phyloP scores from a whole-genome alignment of 1,139 yeast species.

The Geotrichum australiense region DNA sequence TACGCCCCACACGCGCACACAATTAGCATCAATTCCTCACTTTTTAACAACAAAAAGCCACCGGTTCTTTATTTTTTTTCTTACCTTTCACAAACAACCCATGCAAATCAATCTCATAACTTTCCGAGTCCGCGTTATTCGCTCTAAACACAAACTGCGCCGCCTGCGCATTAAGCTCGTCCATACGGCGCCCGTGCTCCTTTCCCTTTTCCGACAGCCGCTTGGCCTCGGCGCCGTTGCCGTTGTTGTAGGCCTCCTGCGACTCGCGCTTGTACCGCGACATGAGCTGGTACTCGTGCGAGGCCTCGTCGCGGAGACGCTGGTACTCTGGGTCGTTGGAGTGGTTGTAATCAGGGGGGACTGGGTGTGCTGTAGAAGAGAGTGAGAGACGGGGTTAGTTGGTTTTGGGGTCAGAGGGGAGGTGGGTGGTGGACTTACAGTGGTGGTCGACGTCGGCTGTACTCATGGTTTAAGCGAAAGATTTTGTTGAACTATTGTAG shows the following conservation, averaged over 20 bases:
- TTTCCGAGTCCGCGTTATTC: conserved; percentile 77
- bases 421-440: no score
- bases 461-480: no score
- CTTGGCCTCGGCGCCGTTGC: conserved; percentile 68
- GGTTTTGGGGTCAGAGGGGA: no score
- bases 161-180: conserved; percentile 65
- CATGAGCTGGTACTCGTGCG: conserved; percentile 53
- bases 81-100: conserved; percentile 66
- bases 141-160: conserved; percentile 79
- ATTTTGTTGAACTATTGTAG: no score
- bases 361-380: not conserved
- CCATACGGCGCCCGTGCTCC: conserved; percentile 53
- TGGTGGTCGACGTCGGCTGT: no score
- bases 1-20: not conserved
- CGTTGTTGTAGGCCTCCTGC: conserved; percentile 66
- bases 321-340: conserved; percentile 45
- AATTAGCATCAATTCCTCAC: not conserved
- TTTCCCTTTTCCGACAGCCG: conserved; percentile 66
- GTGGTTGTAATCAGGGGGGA: conserved; percentile 38
- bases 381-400: no score
- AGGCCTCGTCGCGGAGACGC: conserved; percentile 60
- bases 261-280: conserved; percentile 57
- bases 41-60: not conserved
- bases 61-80: not conserved
- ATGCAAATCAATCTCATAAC: conserved; percentile 86